Evolutionary conservation across 2,329 filamentous ascomycete species (phyloP), one percentile per base, ranked within the genome.

Genomic region (Fusarium transvaalense): DNA sequence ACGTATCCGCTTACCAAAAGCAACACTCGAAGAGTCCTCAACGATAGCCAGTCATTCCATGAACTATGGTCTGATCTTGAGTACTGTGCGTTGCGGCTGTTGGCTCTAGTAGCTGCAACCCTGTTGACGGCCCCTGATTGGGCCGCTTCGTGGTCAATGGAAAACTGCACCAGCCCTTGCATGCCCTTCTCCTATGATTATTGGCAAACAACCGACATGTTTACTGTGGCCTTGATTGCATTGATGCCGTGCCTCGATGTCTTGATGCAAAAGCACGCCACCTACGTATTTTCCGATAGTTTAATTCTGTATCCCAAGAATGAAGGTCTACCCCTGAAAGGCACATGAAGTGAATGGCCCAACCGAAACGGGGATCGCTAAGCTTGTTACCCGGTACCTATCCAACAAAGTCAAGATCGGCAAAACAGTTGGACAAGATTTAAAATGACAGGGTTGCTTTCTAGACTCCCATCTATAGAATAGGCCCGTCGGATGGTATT

Each of bases 281-380:
- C 32, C 4, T 37, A 12, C 4, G 32, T 17, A 14, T 13, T n/a
- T 5, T 8, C 4, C n/a, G 17, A 27, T 29, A 21, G 19, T 19
- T 50, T 15, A 19, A 12, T 25, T 6, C 23, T 25, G 23, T 25
- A 6, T 25, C 23, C 23, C 5, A 25, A 6, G 23, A 25, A 25
- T 4, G 6, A 25, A 25, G 23, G 6, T 25, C 23, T 6, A 25
- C 23, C 23, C 23, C 34, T 47, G 34, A 12, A 32, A 7, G 25
- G 15, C 10, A 31, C 53, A 58, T 57, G 32, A 38, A 34, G 57
- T 38, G 25, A 61, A 38, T 32, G 46, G 45, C 21, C n/a, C 14
- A 23, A 6, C 25, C 38, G 56, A 53, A 27, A 38, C 21, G n/a
- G 37, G 32, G 56, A 47, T 43, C 12, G 1, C 9, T 35, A 35